Conservation (phyloP, 1,284 basidiomycete species). For the Austroboletus novae-zelandiae region DNA sequence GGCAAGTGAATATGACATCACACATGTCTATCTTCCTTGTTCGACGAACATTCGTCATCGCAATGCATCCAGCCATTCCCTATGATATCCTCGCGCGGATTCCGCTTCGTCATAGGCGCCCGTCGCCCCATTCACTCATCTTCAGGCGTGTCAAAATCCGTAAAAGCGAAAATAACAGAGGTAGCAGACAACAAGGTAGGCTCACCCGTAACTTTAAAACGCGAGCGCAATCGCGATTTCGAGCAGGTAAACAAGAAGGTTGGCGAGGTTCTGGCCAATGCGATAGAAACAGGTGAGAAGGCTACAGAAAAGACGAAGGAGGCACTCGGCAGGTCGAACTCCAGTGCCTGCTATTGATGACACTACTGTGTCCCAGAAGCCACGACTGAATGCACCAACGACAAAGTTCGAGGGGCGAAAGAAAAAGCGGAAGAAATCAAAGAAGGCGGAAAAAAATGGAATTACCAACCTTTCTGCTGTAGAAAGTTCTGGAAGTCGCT, state of each 20-base stretch:
- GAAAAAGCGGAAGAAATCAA: constrained; percentile 35
- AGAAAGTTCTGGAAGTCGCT: background rate
- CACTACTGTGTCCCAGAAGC: constrained; percentile 23
- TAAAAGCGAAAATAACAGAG: constrained; percentile 63
- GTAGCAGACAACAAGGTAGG: constrained; percentile 51
- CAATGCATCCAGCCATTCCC: background rate
- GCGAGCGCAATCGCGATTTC: background rate
- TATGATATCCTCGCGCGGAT: background rate
- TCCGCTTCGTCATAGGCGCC: constrained; percentile 7
- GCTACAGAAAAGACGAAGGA: constrained; percentile 56
- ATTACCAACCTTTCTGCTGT: background rate
- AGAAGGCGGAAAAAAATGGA: constrained; percentile 39
- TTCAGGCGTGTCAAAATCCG: constrained; percentile 45
- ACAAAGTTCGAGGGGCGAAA: constrained; percentile 28
- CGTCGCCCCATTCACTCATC: constrained; percentile 47
- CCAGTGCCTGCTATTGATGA: background rate
- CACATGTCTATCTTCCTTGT: too few relatives aligned
- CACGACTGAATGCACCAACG: constrained; percentile 32
- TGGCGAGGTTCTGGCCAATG: constrained; percentile 57
- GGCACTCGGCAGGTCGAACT: constrained; percentile 42
- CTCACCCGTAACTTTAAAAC: background rate
- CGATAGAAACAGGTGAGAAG: constrained; percentile 62
- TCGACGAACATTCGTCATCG: too few relatives aligned
- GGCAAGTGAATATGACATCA: too few relatives aligned
- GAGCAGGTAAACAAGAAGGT: constrained; percentile 60